Evolutionary conservation across 2,329 filamentous ascomycete genomes (phyloP), one percentile per base, ranked within the genome.

Genomic region (Knoxdaviesia proteae): DNA sequence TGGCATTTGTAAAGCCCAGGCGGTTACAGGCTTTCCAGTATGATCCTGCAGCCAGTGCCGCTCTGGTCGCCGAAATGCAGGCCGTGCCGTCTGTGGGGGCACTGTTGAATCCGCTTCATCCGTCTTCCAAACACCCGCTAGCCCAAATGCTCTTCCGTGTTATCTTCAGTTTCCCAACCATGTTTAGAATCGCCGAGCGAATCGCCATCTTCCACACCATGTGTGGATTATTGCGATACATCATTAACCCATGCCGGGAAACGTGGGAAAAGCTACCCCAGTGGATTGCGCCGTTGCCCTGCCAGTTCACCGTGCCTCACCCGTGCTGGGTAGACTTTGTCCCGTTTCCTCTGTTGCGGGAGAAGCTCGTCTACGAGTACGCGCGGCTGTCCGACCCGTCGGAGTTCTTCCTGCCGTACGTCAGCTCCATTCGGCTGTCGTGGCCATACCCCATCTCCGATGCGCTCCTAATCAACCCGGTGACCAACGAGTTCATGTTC

Each of bases 101-200:
- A 67, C 72, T 9, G 87, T 92, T 53, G 84, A 84, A 1, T 82
- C 78, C 45, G 80, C 92, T 44, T 78, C 77, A 0, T 81, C 80
- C 1, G 68, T 93, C 5, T 69, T 88, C 36, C 83, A 88, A 53
- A 80, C 84, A 93, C 52, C 83, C 83, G 1, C 64, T 93, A 2
- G 88, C 83, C 6, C 83, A 83, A 49, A 71, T 93, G 9, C 83
- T 92, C 54, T 87, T 82, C 37, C 84, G 92, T 56, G 84, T 93
- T 45, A 64, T 93, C 7, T 68, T 72, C 48, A 84, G 80, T n/a
- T 92, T 93, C 51, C 83, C 84, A 0, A 77, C 82, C 50, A 74
- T 94, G 32, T 72, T 69, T 4, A 69, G 67, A n/a, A 67, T 92
- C 0, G 84, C 86, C 0, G 84, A 93, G 58, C 79, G 82, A 51